phyloP scores from a whole-genome alignment of 2,329 filamentous ascomycete genomes.

The Paecilomyces formosus region DNA sequence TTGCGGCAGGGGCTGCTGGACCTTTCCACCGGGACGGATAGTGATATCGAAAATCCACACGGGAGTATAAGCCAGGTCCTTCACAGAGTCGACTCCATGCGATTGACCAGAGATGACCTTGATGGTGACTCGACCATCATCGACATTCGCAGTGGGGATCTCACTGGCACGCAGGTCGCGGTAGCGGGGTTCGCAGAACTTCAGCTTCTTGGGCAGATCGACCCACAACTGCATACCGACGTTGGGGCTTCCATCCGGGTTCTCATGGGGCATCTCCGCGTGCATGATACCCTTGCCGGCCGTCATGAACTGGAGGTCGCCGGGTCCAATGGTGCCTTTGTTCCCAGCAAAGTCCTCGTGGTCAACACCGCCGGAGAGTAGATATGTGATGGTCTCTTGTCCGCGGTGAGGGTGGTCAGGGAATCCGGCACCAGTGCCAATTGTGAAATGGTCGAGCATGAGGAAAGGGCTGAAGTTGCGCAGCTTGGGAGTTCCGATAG shows the following conservation, averaged over 20 bases:
- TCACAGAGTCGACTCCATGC: constrained; percentile 75
- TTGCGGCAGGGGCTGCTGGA: constrained; percentile 66
- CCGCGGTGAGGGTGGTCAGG: constrained; percentile 80
- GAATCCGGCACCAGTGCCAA: constrained; percentile 75
- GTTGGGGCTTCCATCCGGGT: constrained; percentile 66
- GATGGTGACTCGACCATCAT: constrained; percentile 66
- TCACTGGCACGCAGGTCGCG: constrained; percentile 73
- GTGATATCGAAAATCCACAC: constrained; percentile 91
- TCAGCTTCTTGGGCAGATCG: constrained; percentile 73
- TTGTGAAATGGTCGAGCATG: constrained; percentile 90
- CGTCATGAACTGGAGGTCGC: constrained; percentile 98
- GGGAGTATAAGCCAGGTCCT: constrained; percentile 90
- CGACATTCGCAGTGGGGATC: constrained; percentile 66
- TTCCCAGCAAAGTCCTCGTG: constrained; percentile 90
- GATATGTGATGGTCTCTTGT: constrained; percentile 85
- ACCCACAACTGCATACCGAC: constrained; percentile 94
- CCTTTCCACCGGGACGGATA: constrained; percentile 68
- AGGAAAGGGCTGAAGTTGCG: constrained; percentile 87
- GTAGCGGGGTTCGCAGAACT: constrained; percentile 85
- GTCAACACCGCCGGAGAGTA: constrained; percentile 77
- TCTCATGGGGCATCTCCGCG: constrained; percentile 85
- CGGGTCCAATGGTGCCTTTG: constrained; percentile 71
- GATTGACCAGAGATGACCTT: constrained; percentile 87
- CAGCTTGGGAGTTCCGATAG: constrained; percentile 75
- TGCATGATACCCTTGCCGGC: constrained; percentile 88